phyloP scores from a whole-genome alignment of 2,329 filamentous ascomycete genomes.

The Ceratocystis colombiana region DNA sequence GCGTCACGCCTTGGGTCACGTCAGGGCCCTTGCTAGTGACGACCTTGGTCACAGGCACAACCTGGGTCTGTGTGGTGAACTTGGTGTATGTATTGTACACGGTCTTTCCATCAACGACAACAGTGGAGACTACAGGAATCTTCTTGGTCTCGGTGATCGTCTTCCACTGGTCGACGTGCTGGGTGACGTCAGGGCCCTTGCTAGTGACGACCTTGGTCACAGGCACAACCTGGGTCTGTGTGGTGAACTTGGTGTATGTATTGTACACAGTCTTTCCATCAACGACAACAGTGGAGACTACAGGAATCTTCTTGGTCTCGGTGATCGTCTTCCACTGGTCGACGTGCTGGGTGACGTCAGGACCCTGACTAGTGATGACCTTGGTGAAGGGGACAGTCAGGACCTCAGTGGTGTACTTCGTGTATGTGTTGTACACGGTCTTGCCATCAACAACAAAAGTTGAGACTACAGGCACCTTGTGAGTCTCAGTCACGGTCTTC shows the following conservation, averaged over 20 bases:
- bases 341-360: slow-evolving; percentile 12
- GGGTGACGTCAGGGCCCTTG: slow-evolving; percentile 18
- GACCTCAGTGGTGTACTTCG: neutral
- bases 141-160: slow-evolving; percentile 16
- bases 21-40: slow-evolving; percentile 20
- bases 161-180: neutral
- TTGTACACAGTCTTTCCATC: neutral
- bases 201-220: slow-evolving; percentile 14
- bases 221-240: neutral
- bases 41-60: slow-evolving; percentile 7
- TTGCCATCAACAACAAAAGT: slow-evolving; percentile 16
- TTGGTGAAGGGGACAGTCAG: slow-evolving; percentile 14
- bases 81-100: slow-evolving; percentile 11
- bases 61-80: neutral
- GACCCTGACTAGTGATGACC: slow-evolving; percentile 17
- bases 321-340: slow-evolving; percentile 13
- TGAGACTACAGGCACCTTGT: neutral
- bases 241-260: slow-evolving; percentile 14
- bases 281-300: slow-evolving; percentile 1
- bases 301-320: slow-evolving; percentile 7
- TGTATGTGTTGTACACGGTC: slow-evolving; percentile 13
- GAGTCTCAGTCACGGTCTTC: slow-evolving; percentile 16
- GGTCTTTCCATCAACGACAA: slow-evolving; percentile 2
- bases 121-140: neutral
- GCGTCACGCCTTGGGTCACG: slow-evolving; percentile 7